A percentile compares a stretch with the other conserved stretches of the same genome.
phyloP scores from a whole-genome alignment of 2,329 filamentous ascomycete genomes.

The Colletotrichum sp. region DNA sequence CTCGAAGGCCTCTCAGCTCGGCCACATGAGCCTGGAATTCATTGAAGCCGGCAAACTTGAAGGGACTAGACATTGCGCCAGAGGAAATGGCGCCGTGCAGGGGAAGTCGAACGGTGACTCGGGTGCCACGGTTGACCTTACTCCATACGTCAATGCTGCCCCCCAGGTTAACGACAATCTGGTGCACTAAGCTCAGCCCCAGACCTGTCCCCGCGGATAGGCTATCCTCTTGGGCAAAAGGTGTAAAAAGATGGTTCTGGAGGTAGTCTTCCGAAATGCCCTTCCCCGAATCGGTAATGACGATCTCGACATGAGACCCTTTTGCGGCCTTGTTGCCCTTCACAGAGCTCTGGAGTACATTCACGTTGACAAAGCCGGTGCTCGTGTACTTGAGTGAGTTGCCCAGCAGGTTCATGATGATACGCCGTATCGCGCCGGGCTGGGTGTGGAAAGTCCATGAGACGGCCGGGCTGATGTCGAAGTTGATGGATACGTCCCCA shows the following conservation, averaged over 20 bases:
- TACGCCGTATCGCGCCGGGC: conserved; percentile 54
- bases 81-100: conserved; percentile 21
- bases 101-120: conserved; percentile 35
- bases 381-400: conserved; percentile 68
- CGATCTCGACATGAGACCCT: conserved; percentile 36
- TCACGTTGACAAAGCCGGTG: conserved; percentile 34
- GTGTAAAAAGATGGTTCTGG: conserved; percentile 63
- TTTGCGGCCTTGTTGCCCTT: background rate
- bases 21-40: conserved; percentile 31
- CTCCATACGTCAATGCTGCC: conserved; percentile 65
- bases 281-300: conserved; percentile 67
- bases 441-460: conserved; percentile 61
- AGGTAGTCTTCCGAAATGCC: conserved; percentile 71
- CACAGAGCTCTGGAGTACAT: conserved; percentile 23
- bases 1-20: conserved; percentile 34
- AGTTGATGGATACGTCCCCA: conserved; percentile 45
- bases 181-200: conserved; percentile 68
- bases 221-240: conserved; percentile 68
- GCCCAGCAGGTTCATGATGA: conserved; percentile 68
- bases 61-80: background rate
- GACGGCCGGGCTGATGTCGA: conserved; percentile 52
- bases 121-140: conserved; percentile 39
- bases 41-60: conserved; percentile 21
- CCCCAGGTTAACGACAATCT: conserved; percentile 61
- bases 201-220: conserved; percentile 67